A percentile compares a stretch with the other conserved stretches of the same genome.
phyloP scores from a whole-genome alignment of 345 rosid species.

The Leavenworthia alabamica region DNA sequence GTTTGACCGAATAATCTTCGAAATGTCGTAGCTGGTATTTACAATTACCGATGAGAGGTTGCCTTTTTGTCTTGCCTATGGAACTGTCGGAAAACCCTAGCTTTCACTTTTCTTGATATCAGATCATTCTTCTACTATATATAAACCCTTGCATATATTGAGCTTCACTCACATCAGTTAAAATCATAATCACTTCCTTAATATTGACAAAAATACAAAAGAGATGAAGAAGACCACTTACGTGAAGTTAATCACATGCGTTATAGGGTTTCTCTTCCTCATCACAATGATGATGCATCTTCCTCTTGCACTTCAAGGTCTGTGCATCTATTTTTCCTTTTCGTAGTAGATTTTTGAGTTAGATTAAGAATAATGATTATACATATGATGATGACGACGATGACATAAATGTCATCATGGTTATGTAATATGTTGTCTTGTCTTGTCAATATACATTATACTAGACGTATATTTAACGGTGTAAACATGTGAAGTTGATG shows the following conservation, averaged over 20 bases:
- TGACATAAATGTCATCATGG: background rate
- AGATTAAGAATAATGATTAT: background rate
- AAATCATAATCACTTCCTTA: background rate
- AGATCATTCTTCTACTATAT: background rate
- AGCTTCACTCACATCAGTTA: background rate
- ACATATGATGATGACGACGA: background rate
- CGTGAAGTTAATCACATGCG: conserved; percentile 1
- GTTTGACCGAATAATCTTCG: conserved; percentile 2
- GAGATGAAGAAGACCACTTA: conserved; percentile 21
- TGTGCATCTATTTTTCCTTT: background rate
- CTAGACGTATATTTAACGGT: background rate
- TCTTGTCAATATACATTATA: background rate
- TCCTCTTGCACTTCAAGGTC: conserved; percentile 18
- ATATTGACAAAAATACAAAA: background rate
- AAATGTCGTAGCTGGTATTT: background rate
- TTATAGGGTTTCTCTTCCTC: conserved; percentile 19
- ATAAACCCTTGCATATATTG: background rate
- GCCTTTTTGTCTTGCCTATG: conserved; percentile 35
- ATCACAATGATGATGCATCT: conserved; percentile 6
- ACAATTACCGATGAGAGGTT: conserved; percentile 25
- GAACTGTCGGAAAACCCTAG: conserved; percentile 33
- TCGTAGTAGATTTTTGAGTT: background rate
- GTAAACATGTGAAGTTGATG: background rate
- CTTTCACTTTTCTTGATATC: conserved; percentile 7
- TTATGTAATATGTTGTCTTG: background rate